phyloP scores from a whole-genome alignment of 1,284 basidiomycete genomes.

The Phylloporus sp. region DNA sequence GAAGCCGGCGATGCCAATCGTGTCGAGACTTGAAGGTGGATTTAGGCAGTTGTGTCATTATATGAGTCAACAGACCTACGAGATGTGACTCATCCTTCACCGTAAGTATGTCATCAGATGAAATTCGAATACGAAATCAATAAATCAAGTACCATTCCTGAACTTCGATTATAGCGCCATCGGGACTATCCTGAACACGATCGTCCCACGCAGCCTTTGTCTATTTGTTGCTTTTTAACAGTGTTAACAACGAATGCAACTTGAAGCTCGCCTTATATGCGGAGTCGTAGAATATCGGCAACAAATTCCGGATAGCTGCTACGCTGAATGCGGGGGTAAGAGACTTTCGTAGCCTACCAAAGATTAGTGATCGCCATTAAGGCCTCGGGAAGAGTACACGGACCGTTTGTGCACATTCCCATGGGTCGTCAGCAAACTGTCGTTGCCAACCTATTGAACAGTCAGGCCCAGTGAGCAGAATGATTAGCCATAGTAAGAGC shows the following conservation, averaged over 20 bases:
- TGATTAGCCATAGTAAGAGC: slow-evolving; percentile 3
- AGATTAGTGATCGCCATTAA: background rate
- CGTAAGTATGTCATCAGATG: background rate
- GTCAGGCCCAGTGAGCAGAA: slow-evolving; percentile 2
- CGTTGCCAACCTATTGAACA: slow-evolving; percentile 12
- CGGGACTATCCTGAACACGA: slow-evolving; percentile 44
- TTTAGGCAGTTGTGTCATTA: slow-evolving; percentile 1
- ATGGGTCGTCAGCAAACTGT: slow-evolving; percentile 23
- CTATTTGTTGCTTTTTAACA: slow-evolving; percentile 37
- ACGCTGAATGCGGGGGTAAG: slow-evolving; percentile 57
- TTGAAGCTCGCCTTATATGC: slow-evolving; percentile 34
- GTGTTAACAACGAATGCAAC: background rate
- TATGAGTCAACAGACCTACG: slow-evolving; percentile 20
- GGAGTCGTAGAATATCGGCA: slow-evolving; percentile 52
- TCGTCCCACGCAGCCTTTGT: slow-evolving; percentile 60
- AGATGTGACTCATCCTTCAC: slow-evolving; percentile 37
- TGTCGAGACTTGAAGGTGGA: slow-evolving; percentile 53
- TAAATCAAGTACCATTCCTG: slow-evolving; percentile 55
- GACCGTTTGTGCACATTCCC: slow-evolving; percentile 34
- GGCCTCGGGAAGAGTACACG: background rate
- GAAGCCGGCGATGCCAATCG: slow-evolving; percentile 66
- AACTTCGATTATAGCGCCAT: slow-evolving; percentile 55
- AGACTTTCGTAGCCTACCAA: slow-evolving; percentile 50
- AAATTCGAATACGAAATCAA: background rate
- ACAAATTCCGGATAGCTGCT: slow-evolving; percentile 50